A percentile compares a stretch with the other conserved stretches of the same genome.
Conservation (phyloP, 1,284 basidiomycete genomes). For the Paramarasmius palmivorus region DNA sequence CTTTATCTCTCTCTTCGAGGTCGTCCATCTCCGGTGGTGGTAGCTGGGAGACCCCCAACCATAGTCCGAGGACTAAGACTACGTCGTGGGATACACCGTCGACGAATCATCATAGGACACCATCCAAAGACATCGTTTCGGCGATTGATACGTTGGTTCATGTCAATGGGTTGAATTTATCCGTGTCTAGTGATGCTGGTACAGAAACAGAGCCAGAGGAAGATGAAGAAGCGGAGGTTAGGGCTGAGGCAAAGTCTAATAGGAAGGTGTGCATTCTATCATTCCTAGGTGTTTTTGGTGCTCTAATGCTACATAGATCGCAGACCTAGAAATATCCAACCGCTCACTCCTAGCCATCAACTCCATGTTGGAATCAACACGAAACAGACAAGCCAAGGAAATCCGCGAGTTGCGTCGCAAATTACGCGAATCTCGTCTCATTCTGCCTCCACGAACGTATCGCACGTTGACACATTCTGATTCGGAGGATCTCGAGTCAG, state of each 20-base stretch:
- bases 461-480: slow-evolving; percentile 53
- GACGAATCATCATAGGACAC: slow-evolving; percentile 9
- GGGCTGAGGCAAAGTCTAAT: slow-evolving; percentile 72
- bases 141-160: slow-evolving; percentile 35
- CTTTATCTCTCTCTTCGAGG: slow-evolving; percentile 70
- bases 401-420: slow-evolving; percentile 75
- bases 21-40: slow-evolving; percentile 45
- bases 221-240: slow-evolving; percentile 55
- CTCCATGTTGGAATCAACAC: slow-evolving; percentile 68
- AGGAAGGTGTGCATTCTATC: slow-evolving; percentile 56
- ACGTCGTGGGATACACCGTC: slow-evolving; percentile 10
- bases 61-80: slow-evolving; percentile 26
- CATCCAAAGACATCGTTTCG: slow-evolving; percentile 24
- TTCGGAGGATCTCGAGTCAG: no score
- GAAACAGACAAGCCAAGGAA: slow-evolving; percentile 77
- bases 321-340: slow-evolving; percentile 82
- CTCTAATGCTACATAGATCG: slow-evolving; percentile 52
- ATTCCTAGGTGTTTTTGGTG: not conserved
- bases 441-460: slow-evolving; percentile 67
- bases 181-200: slow-evolving; percentile 16
- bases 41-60: no score
- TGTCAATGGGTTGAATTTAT: slow-evolving; percentile 22
- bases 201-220: slow-evolving; percentile 32
- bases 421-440: slow-evolving; percentile 74
- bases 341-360: slow-evolving; percentile 78